Percentiles rank a stretch among this genome's conserved stretches.
These are phyloP conservation scores for Lachancea kluyveri DNA, from an alignment of 805 yeast genomes.

Conservation along the genomic window DNA sequence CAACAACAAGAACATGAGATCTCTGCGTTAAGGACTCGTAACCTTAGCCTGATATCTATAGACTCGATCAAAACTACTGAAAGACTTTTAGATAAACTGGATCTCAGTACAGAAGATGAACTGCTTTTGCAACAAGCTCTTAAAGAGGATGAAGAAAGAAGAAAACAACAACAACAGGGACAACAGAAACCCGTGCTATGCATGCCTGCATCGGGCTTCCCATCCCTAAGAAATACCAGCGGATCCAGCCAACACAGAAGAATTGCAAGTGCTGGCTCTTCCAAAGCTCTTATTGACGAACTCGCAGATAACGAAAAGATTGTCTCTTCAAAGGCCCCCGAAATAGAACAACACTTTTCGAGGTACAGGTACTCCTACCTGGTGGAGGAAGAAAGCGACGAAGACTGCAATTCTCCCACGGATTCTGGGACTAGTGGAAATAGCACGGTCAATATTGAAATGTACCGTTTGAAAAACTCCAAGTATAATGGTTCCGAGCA, in stretches of 20 bases:
- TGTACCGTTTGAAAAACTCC: conserved; percentile 3
- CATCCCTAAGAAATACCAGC: conserved; percentile 18
- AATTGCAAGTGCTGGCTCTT: neutral
- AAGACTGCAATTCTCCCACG: conserved; percentile 4
- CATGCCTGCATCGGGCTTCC: conserved; percentile 31
- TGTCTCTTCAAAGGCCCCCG: conserved; percentile 10
- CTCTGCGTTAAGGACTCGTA: no score
- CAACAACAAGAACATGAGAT: no score
- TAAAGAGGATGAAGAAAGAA: conserved; percentile 17
- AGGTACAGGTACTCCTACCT: conserved; percentile 28
- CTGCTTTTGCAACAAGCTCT: conserved; percentile 23
- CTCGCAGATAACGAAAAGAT: conserved; percentile 8
- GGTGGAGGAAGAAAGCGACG: conserved; percentile 27
- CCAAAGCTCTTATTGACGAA: conserved; percentile 4
- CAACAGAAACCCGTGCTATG: conserved; percentile 17
- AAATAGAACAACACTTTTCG: conserved; percentile 27
- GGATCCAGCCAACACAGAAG: conserved; percentile 3
- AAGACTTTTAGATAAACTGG: conserved; percentile 28
- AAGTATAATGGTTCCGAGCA: no score
- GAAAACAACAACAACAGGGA: conserved; percentile 2
- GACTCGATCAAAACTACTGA: conserved; percentile 27
- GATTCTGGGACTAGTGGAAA: neutral
- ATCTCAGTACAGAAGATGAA: conserved; percentile 29
- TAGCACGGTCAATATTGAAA: conserved; percentile 6
- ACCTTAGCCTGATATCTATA: conserved; percentile 23